Evolutionary conservation across 768 basidiomycete genomes (phyloP).

Genomic region (Strobilomyces confusus): DNA sequence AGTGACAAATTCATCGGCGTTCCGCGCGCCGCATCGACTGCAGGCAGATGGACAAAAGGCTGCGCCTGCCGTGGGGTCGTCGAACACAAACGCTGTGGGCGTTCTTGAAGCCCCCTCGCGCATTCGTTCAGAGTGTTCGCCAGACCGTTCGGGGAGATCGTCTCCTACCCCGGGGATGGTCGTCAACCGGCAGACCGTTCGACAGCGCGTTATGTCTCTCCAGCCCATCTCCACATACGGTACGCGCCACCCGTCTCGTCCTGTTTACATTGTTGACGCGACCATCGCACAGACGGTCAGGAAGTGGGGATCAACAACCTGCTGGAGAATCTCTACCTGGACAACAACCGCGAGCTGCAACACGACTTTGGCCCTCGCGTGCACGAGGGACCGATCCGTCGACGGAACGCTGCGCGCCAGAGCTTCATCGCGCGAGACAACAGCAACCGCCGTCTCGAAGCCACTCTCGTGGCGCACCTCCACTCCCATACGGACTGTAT

Average conservation of each 20-base stretch:
- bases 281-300: conserved; percentile 62
- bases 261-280: conserved; percentile 1
- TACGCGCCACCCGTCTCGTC: conserved; percentile 27
- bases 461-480: conserved; percentile 79
- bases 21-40: conserved; percentile 55
- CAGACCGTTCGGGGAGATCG: conserved; percentile 70
- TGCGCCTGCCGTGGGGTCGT: conserved; percentile 85
- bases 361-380: conserved; percentile 90
- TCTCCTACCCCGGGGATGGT: conserved; percentile 68
- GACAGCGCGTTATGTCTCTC: conserved; percentile 48
- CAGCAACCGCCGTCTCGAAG: conserved; percentile 58
- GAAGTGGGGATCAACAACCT: conserved; percentile 88
- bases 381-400: conserved; percentile 74
- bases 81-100: conserved; percentile 78
- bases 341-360: conserved; percentile 80
- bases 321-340: conserved; percentile 85
- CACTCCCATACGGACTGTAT: conserved; percentile 78
- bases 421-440: conserved; percentile 66
- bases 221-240: conserved; percentile 71
- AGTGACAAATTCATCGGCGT: conserved; percentile 58
- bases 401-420: conserved; percentile 70
- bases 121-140: conserved; percentile 60
- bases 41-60: conserved; percentile 81
- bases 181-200: conserved; percentile 46
- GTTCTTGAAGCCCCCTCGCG: conserved; percentile 74